phyloP scores from a whole-genome alignment of 1,139 yeast genomes.

The Arxiozyma telluris region DNA sequence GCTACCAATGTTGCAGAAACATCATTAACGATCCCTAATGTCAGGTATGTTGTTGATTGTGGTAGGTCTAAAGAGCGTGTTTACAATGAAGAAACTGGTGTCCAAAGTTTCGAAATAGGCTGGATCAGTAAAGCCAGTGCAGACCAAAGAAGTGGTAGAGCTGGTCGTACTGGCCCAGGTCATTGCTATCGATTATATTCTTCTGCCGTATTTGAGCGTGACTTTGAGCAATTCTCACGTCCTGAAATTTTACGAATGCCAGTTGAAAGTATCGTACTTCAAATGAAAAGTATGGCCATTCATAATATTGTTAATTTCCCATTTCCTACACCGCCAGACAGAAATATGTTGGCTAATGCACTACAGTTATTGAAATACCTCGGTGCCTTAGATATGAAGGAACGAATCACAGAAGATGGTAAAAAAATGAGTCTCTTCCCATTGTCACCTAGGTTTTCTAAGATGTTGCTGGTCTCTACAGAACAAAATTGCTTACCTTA shows the following conservation, averaged over 20 bases:
- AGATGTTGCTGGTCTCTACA: conserved; percentile 80
- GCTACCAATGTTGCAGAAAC: conserved; percentile 99
- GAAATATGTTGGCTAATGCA: conserved; percentile 51
- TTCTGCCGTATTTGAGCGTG: conserved; percentile 89
- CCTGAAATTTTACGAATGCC: conserved; percentile 97
- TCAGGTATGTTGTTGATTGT: conserved; percentile 88
- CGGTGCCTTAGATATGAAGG: conserved; percentile 63
- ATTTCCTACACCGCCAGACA: conserved; percentile 90
- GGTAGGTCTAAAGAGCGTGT: conserved; percentile 89
- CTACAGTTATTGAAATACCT: conserved; percentile 57
- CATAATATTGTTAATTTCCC: conserved; percentile 87
- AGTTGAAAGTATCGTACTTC: conserved; percentile 84
- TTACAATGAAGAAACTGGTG: conserved; percentile 76
- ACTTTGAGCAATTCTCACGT: conserved; percentile 67
- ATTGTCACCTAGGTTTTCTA: conserved; percentile 85
- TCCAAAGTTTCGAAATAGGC: conserved; percentile 82
- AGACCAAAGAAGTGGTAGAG: conserved; percentile 93
- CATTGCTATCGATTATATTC: conserved; percentile 90
- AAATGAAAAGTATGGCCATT: conserved; percentile 96
- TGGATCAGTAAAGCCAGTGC: conserved; percentile 97
- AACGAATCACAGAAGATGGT: conserved; percentile 66
- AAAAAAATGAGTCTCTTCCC: conserved; percentile 85
- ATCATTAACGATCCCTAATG: conserved; percentile 91
- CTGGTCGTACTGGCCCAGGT: conserved; percentile 99
- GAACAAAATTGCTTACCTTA: conserved; percentile 81